Conservation (phyloP, 768 basidiomycete species). For the Cubamyces sp. region DNA sequence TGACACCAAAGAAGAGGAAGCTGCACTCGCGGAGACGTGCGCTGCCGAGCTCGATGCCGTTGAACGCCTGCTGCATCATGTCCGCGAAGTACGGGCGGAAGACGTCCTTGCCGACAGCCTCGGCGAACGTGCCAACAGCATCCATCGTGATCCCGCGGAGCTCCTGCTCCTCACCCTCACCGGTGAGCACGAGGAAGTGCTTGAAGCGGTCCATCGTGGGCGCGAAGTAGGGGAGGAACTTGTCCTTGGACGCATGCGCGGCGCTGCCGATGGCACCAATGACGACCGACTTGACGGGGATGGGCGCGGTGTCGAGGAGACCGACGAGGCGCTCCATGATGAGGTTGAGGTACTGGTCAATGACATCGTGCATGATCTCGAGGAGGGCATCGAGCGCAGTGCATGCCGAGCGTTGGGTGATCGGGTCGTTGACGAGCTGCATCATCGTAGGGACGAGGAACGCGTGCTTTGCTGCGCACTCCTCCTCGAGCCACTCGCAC, state of each 20-base stretch:
- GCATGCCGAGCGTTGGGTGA: conserved; percentile 92
- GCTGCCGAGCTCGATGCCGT: conserved; percentile 84
- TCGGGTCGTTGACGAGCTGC: conserved; percentile 83
- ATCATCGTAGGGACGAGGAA: conserved; percentile 93
- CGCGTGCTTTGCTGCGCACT: conserved; percentile 81
- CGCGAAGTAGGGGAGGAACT: conserved; percentile 93
- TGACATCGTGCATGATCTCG: conserved; percentile 89
- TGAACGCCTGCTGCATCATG: conserved; percentile 94
- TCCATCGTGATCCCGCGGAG: conserved; percentile 98
- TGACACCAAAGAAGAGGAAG: conserved; percentile 98
- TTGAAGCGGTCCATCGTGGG: conserved; percentile 87
- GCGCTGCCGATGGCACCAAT: conserved; percentile 98
- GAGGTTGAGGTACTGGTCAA: conserved; percentile 86
- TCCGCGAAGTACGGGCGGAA: conserved; percentile 97
- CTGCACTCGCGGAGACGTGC: conserved; percentile 91
- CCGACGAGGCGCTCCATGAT: conserved; percentile 94
- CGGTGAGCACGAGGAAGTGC: conserved; percentile 83
- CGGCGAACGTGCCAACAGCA: conserved; percentile 97
- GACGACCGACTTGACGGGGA: conserved; percentile 89
- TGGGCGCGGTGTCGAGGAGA: conserved; percentile 85
- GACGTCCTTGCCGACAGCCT: conserved; percentile 91
- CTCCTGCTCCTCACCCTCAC: conserved; percentile 91
- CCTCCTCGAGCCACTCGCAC: conserved; percentile 97
- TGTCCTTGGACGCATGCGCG: conserved; percentile 90
- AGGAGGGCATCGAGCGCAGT: conserved; percentile 95